Evolutionary conservation across 164 flowering plant genomes (phyloP).

Genomic region (Stephania cephalantha): DNA sequence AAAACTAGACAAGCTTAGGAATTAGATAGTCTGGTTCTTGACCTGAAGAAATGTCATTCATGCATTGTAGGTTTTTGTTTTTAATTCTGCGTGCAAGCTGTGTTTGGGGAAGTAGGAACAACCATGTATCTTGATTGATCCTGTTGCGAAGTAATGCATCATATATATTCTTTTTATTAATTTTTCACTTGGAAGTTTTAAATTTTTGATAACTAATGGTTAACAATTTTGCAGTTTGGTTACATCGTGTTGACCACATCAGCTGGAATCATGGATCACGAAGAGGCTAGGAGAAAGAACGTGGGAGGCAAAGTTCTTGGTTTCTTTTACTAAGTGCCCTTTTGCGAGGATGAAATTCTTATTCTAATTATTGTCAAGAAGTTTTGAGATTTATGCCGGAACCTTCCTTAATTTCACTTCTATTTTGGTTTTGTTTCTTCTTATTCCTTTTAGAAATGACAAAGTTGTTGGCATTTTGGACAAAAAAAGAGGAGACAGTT

Average conservation of each 20-base stretch:
- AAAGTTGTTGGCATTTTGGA: too few species aligned
- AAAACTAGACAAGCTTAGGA: too few species aligned
- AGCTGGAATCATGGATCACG: conserved; percentile 63
- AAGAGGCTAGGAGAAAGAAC: conserved; percentile 58
- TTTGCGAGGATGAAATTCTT: too few species aligned
- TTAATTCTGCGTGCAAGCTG: not conserved
- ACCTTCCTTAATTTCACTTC: too few species aligned
- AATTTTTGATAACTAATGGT: not conserved
- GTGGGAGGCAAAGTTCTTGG: conserved; percentile 62
- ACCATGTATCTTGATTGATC: too few species aligned
- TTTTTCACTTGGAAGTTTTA: not conserved
- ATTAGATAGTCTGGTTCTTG: not conserved
- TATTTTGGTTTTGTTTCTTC: too few species aligned
- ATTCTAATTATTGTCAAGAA: too few species aligned
- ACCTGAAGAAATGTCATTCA: not conserved
- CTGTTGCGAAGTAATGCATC: not conserved
- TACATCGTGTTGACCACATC: conserved; percentile 59
- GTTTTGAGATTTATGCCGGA: too few species aligned
- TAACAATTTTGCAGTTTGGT: conserved; percentile 35
- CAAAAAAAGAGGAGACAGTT: too few species aligned
- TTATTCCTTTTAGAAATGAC: too few species aligned
- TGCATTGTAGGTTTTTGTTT: not conserved
- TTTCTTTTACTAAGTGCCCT: conserved; percentile 35
- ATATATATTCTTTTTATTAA: not conserved
- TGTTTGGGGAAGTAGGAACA: not conserved